A percentile compares a stretch with the other conserved stretches of the same genome.
phyloP scores from a whole-genome alignment of 805 yeast genomes.

The Yarrowia sp. region DNA sequence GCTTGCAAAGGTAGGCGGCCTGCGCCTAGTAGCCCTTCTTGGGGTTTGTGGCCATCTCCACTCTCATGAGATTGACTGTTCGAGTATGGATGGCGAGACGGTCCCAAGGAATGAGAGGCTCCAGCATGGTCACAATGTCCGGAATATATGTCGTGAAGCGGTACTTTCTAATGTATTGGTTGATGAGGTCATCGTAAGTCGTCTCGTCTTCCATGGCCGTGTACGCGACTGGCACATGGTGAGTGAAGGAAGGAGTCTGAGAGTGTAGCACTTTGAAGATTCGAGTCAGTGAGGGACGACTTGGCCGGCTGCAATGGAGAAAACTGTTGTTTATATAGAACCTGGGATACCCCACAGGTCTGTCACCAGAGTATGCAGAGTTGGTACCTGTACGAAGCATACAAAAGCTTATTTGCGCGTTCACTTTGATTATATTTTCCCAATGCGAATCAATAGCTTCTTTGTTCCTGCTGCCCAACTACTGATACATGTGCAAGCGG shows the following conservation, averaged over 20 bases:
- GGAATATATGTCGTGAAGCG: constrained; percentile 19
- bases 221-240: constrained; percentile 6
- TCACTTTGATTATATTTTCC: constrained; percentile 1
- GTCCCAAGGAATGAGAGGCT: constrained; percentile 17
- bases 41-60: constrained; percentile 12
- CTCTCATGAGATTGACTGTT: constrained; percentile 14
- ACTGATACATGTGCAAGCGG: background rate
- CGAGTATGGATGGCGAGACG: constrained; percentile 5
- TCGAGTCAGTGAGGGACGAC: constrained; percentile 1
- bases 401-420: background rate
- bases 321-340: background rate
- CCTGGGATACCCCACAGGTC: constrained; percentile 1
- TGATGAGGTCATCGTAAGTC: constrained; percentile 16
- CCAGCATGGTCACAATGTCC: constrained; percentile 21
- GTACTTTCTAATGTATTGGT: constrained; percentile 18
- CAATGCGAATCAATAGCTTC: background rate
- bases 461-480: background rate
- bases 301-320: background rate
- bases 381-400: constrained; percentile 14
- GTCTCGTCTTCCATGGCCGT: constrained; percentile 12
- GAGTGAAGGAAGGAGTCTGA: background rate
- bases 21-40: background rate
- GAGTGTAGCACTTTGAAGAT: background rate
- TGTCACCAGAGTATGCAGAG: constrained; percentile 9
- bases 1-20: background rate